A percentile compares a stretch with the other conserved stretches of the same genome.
phyloP scores from a whole-genome alignment of 1,284 basidiomycete species.

The Naganishia sp. region DNA sequence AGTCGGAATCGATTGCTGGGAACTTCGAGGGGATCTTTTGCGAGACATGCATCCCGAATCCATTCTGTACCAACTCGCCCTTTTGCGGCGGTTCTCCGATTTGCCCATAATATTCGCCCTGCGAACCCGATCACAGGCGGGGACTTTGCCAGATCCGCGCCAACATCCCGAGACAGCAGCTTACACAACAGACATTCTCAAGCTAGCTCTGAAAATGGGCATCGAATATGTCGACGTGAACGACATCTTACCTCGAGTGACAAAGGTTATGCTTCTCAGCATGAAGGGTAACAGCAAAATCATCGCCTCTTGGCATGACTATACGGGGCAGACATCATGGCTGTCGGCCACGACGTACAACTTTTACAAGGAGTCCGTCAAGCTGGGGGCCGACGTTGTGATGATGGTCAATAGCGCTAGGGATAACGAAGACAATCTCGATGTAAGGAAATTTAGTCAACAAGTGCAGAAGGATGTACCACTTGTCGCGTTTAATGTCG shows the following conservation, averaged over 20 bases:
- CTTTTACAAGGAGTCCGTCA: constrained; percentile 58
- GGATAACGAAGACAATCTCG: constrained; percentile 72
- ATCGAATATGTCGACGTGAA: constrained; percentile 88
- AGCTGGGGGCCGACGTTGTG: constrained; percentile 65
- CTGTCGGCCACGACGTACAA: constrained; percentile 63
- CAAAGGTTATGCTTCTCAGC: constrained; percentile 28
- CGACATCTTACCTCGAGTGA: constrained; percentile 65
- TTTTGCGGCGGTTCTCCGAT: constrained; percentile 68
- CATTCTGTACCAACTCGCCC: constrained; percentile 70
- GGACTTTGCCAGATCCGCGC: constrained; percentile 76
- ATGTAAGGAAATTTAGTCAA: constrained; percentile 68
- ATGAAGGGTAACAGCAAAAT: constrained; percentile 70
- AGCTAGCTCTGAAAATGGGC: constrained; percentile 70
- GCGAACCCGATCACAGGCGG: constrained; percentile 79
- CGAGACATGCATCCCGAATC: constrained; percentile 52
- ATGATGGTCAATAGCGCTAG: constrained; percentile 83
- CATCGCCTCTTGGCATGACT: constrained; percentile 86
- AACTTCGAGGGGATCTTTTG: constrained; percentile 82
- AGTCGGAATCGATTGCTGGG: constrained; percentile 78
- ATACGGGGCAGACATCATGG: constrained; percentile 77
- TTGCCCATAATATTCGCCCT: constrained; percentile 86
- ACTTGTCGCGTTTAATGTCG: constrained; percentile 87
- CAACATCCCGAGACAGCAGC: constrained; percentile 63
- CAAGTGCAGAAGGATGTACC: constrained; percentile 59
- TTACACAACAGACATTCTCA: constrained; percentile 61